phyloP scores from a whole-genome alignment of 495 filamentous ascomycete genomes.

The Polyplosphaeria fusca region DNA sequence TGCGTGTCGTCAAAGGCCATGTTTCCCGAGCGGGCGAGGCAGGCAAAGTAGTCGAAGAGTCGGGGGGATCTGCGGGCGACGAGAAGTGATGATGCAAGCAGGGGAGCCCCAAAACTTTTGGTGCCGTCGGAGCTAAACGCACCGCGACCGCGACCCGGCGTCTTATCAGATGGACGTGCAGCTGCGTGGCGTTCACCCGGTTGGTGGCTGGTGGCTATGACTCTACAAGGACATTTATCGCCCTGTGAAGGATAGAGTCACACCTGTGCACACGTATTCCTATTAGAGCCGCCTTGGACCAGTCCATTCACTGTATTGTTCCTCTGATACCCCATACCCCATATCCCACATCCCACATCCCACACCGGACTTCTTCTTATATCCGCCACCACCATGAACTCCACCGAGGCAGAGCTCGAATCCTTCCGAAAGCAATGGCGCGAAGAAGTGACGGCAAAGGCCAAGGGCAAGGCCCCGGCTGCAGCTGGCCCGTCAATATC shows the following conservation, averaged over 20 bases:
- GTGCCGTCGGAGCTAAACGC: slow-evolving; percentile 3
- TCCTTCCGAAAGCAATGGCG: slow-evolving; percentile 79
- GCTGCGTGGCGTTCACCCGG: neutral
- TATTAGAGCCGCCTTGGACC: slow-evolving; percentile 7
- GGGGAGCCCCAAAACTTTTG: neutral
- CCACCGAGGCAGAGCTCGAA: slow-evolving; percentile 68
- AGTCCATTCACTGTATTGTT: neutral
- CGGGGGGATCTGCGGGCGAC: neutral
- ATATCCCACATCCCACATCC: slow-evolving; percentile 8
- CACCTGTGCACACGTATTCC: slow-evolving; percentile 18
- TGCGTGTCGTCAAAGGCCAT: slow-evolving; percentile 17
- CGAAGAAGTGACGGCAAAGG: slow-evolving; percentile 66
- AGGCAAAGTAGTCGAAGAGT: too few relatives aligned
- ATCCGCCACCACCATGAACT: slow-evolving; percentile 50
- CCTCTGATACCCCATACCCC: neutral
- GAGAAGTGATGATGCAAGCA: slow-evolving; percentile 19
- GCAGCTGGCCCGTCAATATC: slow-evolving; percentile 7
- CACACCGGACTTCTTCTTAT: slow-evolving; percentile 28
- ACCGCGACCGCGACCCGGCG: neutral
- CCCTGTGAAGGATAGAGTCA: slow-evolving; percentile 23
- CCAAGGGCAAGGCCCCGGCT: slow-evolving; percentile 35
- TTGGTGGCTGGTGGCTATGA: slow-evolving; percentile 7
- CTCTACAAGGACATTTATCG: slow-evolving; percentile 5
- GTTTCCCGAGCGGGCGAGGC: too few relatives aligned
- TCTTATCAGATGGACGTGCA: slow-evolving; percentile 24